Evolutionary conservation across 768 basidiomycete species (phyloP).

Genomic region (Lentinula lateritia): DNA sequence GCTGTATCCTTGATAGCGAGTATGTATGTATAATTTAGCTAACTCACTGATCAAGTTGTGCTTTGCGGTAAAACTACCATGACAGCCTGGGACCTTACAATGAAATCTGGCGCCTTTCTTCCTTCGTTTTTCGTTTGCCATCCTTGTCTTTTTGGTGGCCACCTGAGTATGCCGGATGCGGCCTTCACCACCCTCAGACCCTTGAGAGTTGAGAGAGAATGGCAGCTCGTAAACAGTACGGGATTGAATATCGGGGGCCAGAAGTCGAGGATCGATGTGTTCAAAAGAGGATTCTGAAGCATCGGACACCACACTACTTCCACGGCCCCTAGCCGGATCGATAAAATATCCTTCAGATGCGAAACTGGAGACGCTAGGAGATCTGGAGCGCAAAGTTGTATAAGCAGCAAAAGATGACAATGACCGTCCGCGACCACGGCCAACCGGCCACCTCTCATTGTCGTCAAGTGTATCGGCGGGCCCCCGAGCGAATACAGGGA

Average conservation of each 20-base stretch:
- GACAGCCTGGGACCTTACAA: background rate
- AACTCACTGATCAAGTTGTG: slow-evolving; percentile 1
- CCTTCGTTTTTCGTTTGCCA: background rate
- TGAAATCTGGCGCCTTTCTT: background rate
- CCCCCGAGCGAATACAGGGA: background rate
- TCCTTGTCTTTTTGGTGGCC: background rate
- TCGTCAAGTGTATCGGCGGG: background rate
- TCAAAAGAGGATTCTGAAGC: background rate
- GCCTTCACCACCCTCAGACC: background rate
- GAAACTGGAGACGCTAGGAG: background rate
- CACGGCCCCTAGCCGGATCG: background rate
- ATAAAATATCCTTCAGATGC: background rate
- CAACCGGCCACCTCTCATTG: background rate
- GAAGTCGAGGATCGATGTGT: background rate
- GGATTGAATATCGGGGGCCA: background rate
- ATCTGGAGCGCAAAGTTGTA: background rate
- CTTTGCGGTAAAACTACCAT: background rate
- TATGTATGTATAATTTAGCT: background rate
- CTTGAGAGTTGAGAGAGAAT: background rate
- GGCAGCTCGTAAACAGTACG: background rate
- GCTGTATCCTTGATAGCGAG: background rate
- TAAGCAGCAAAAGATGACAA: background rate
- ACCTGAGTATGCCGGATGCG: background rate
- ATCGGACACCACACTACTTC: background rate
- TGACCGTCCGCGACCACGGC: background rate